These are phyloP conservation scores for Thielaviopsis musarum DNA, from an alignment of 2,329 filamentous ascomycete species.

Conservation along the genomic window DNA sequence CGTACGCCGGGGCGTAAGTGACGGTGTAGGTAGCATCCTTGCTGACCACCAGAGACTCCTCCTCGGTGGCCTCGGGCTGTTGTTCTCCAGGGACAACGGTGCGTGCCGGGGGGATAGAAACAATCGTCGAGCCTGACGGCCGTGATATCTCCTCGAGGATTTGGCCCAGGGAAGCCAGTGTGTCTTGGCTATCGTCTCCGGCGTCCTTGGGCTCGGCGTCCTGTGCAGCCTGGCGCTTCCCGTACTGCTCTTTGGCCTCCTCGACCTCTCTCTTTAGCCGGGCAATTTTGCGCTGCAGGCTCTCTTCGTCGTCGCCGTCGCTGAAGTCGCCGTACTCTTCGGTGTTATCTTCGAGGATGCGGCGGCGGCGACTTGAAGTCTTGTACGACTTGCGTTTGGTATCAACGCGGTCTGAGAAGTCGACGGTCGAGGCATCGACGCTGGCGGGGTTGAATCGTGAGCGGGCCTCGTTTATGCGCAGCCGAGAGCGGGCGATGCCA, in stretches of 20 bases:
- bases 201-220: constrained; percentile 25
- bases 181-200: constrained; percentile 30
- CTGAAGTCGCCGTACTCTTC: constrained; percentile 58
- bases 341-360: constrained; percentile 44
- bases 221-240: constrained; percentile 32
- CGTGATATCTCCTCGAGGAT: constrained; percentile 49
- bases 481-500: constrained; percentile 57
- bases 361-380: constrained; percentile 49
- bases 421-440: constrained; percentile 60
- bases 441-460: constrained; percentile 59
- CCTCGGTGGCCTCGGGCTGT: constrained; percentile 11
- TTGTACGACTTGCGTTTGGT: constrained; percentile 73
- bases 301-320: constrained; percentile 55
- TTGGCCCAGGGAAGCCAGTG: constrained; percentile 52
- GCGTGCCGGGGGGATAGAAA: not conserved
- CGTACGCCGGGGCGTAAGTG: constrained; percentile 46
- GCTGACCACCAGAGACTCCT: constrained; percentile 14
- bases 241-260: constrained; percentile 48
- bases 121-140: constrained; percentile 14
- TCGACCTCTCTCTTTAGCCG: constrained; percentile 70
- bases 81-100: not conserved
- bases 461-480: constrained; percentile 66
- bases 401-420: constrained; percentile 80
- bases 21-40: constrained; percentile 41
- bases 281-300: constrained; percentile 60